phyloP scores from a whole-genome alignment of 345 rosid genomes.

The Conringia planisiliqua region DNA sequence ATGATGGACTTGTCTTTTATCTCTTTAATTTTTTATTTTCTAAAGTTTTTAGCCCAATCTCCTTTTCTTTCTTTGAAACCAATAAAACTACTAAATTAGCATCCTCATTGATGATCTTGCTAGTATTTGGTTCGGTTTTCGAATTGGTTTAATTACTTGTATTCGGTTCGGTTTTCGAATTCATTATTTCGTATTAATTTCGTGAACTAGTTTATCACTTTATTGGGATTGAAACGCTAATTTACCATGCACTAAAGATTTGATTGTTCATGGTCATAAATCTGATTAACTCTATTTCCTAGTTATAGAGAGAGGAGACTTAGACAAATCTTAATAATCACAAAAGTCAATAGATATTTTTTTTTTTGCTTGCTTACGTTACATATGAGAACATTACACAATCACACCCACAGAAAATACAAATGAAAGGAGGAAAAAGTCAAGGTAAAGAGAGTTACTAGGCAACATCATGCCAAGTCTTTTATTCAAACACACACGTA shows the following conservation, averaged over 20 bases:
- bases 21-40: not conserved
- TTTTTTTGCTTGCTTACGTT: not conserved
- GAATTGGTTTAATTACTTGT: too few species aligned
- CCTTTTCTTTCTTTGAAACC: not conserved
- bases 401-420: conserved; percentile 5
- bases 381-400: conserved; percentile 9
- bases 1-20: not conserved
- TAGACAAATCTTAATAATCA: not conserved
- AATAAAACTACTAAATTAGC: not conserved
- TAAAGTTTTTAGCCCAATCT: not conserved
- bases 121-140: not conserved
- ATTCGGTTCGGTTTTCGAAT: not conserved
- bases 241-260: not conserved
- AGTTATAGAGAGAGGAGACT: not conserved
- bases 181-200: not conserved
- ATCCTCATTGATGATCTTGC: not conserved
- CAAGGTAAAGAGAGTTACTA: conserved; percentile 14
- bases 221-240: not conserved
- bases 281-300: not conserved
- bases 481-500: conserved; percentile 22
- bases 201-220: not conserved
- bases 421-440: not conserved
- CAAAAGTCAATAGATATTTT: conserved; percentile 16
- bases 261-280: not conserved
- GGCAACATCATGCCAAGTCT: conserved; percentile 15